Evolutionary conservation across 495 filamentous ascomycete species (phyloP), one percentile per base, ranked within the genome.

Genomic region (Penicillium robsamsonii): DNA sequence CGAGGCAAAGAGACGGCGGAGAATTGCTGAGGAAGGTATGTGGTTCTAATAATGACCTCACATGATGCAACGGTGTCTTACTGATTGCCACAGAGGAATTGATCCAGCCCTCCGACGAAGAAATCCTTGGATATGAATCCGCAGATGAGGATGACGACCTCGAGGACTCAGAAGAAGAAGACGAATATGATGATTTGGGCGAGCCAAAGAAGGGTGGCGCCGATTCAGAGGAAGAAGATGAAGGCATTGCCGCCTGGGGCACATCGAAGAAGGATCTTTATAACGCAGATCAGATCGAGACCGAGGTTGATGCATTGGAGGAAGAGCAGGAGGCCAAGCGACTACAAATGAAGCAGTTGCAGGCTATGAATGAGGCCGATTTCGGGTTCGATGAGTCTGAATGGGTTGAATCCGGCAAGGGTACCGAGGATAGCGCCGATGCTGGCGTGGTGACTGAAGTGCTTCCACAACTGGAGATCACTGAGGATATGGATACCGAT

Each of bases 301-400:
- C 90, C 6, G 93, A 96, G 69, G 85, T 85, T 50, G 93, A 96
- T 78, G 92, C 93, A 1, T 69, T 94, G 53, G 92, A 92, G 61
- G 94, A 98, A 76, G 95, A 97, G 69, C 81, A 82, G 7, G 94
- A 97, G 65, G 94, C 93, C 24, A 83, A 84, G 63, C 76, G 92
- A 44, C 68, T 97, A 27, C 94, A 97, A 71, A 83, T 90, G 66
- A 97, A 95, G 80, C 92, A 91, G 61, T 69, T 97, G 45, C 76
- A 89, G 62, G 84, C 85, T 56, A 90, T 96, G 86, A 79, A 84
- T 15, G 92, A 94, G 64, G 89, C 85, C 40, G 95, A 98, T 67
- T 97, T 96, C 64, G 85, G 89, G 1, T 95, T 96, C 52, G 90
- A 97, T 59, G 90, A 95, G 68, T 80, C 81, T 38, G 91, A 93